A percentile compares a stretch with the other conserved stretches of the same genome.
Conservation (phyloP, 768 basidiomycete species). For the Kwoniella botswanensis region DNA sequence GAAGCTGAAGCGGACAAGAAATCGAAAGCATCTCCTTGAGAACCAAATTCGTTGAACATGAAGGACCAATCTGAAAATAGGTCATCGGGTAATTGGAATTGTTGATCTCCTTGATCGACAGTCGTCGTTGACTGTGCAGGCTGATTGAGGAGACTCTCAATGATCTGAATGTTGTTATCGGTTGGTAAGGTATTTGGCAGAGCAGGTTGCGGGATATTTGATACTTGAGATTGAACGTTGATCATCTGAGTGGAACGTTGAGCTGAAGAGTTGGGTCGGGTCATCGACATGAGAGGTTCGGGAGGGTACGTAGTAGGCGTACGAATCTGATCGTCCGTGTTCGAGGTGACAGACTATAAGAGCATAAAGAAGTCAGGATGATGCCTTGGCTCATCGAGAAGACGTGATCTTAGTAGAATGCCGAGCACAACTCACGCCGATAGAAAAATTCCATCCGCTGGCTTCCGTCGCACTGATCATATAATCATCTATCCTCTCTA, state of each 20-base stretch:
- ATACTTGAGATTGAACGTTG: background rate
- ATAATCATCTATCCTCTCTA: constrained; percentile 27
- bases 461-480: constrained; percentile 27
- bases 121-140: background rate
- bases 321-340: background rate
- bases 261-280: constrained; percentile 7
- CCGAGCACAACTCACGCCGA: background rate
- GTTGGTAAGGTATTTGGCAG: background rate
- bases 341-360: background rate
- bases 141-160: background rate
- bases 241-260: background rate
- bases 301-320: background rate
- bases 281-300: background rate
- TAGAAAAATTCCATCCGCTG: constrained; percentile 5
- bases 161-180: background rate
- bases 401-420: background rate
- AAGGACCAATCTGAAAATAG: constrained; percentile 48
- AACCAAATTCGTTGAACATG: constrained; percentile 25
- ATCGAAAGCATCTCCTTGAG: constrained; percentile 43
- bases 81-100: constrained; percentile 34
- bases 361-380: background rate
- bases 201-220: background rate
- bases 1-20: constrained; percentile 22
- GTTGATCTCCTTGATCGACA: constrained; percentile 8
- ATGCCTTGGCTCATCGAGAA: background rate